Evolutionary conservation across 495 filamentous ascomycete genomes (phyloP), one percentile per base, ranked within the genome.

Genomic region (Physcia stellaris): DNA sequence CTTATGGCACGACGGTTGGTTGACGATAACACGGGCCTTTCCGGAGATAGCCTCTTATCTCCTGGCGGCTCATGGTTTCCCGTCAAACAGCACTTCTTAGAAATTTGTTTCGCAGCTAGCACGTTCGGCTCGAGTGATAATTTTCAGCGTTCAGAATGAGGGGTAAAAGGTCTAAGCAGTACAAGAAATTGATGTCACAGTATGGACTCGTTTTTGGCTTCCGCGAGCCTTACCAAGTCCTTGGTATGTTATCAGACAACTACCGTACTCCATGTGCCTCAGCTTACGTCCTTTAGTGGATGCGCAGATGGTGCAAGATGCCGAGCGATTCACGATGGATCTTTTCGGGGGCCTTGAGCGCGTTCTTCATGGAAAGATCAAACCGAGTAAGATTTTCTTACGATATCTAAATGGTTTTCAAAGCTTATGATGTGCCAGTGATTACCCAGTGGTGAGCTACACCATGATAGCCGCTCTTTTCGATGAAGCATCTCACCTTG

Each of bases 121-220:
- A n/a, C n/a, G n/a, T n/a, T n/a, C n/a, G n/a, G n/a, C n/a, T n/a
- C n/a, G n/a, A n/a, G n/a, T n/a, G n/a, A n/a, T n/a, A n/a, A n/a
- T n/a, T n/a, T 4, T 21, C 26, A 1, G 12, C 17, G 16, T 30
- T 28, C 36, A 43, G 37, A 44, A 93, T 93, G 85, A 74, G 81
- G 52, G 86, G 83, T 41, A 95, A 95, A 59, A 77, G 90, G 45
- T 79, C 82, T 5, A 98, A 95, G 65, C 81, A 86, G 56, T 98
- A 96, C 61, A 79, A 84, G 53, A 93, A 93, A 75, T 71, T 95
- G 41, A 95, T 99, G 86, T 75, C 83, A 48, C 76, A 86, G 52
- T 96, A 86, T 73, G 73, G 74, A 51, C 64, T 85, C 43, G 72
- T 68, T 33, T 92, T 87, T 47, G 78, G 79, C 17, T 94, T 94